Conservation (phyloP, 176 grass and related monocot genomes). For the Zoysia japonica region DNA sequence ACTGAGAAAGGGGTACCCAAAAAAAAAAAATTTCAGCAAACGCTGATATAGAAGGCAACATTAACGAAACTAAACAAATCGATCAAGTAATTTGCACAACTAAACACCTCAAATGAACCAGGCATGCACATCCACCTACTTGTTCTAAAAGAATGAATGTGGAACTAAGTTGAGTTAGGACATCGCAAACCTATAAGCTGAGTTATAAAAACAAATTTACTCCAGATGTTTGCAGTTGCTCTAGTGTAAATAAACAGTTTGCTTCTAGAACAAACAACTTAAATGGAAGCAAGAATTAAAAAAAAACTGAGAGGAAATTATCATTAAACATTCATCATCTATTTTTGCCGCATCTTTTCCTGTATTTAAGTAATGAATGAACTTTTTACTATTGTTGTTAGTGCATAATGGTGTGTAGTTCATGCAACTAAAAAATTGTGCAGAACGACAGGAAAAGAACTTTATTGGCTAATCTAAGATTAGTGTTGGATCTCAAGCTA, state of each 20-base stretch:
- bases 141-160: background rate
- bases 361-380: background rate
- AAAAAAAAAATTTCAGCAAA: background rate
- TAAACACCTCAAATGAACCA: background rate
- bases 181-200: background rate
- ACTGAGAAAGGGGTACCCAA: slow-evolving; percentile 29
- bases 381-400: background rate
- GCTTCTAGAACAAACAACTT: background rate
- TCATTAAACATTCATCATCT: background rate
- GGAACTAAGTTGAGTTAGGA: background rate
- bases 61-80: background rate
- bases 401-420: background rate
- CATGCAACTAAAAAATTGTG: background rate
- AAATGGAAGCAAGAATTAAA: background rate
- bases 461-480: background rate
- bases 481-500: background rate
- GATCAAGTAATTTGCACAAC: background rate
- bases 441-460: background rate
- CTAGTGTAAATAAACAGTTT: background rate
- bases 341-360: background rate
- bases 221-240: background rate
- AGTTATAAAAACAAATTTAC: background rate
- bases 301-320: background rate
- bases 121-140: background rate
- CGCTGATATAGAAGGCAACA: background rate